Evolutionary conservation across 306 rosid species (phyloP).

Genomic region (Canavalia gladiata): DNA sequence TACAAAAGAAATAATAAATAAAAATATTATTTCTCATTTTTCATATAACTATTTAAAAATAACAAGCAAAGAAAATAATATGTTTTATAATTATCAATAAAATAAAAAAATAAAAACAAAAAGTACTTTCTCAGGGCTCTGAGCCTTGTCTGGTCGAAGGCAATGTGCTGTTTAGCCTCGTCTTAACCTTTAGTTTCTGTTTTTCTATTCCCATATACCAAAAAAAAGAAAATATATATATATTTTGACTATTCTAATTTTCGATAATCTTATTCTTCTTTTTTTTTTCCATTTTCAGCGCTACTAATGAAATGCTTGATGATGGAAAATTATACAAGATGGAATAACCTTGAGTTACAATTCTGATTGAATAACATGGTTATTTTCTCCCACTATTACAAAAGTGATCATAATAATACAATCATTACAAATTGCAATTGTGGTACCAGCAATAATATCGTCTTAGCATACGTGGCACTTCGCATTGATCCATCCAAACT

Average conservation of each 20-base stretch:
- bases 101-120: no score
- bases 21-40: no score
- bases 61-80: no score
- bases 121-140: no score
- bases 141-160: no score
- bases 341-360: background rate
- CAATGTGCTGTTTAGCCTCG: no score
- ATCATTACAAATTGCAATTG: background rate
- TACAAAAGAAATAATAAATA: no score
- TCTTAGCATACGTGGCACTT: background rate
- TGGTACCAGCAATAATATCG: background rate
- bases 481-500: background rate
- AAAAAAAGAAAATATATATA: background rate
- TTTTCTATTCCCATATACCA: no score
- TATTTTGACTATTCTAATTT: background rate
- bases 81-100: no score
- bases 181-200: no score
- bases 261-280: background rate
- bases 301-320: background rate
- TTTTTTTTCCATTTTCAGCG: background rate
- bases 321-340: background rate
- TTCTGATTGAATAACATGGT: background rate
- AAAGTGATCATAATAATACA: conserved; percentile 12
- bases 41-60: no score
- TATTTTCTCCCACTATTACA: background rate